Evolutionary conservation across 805 yeast species (phyloP).

Genomic region (Metschnikowia peoriensis): DNA sequence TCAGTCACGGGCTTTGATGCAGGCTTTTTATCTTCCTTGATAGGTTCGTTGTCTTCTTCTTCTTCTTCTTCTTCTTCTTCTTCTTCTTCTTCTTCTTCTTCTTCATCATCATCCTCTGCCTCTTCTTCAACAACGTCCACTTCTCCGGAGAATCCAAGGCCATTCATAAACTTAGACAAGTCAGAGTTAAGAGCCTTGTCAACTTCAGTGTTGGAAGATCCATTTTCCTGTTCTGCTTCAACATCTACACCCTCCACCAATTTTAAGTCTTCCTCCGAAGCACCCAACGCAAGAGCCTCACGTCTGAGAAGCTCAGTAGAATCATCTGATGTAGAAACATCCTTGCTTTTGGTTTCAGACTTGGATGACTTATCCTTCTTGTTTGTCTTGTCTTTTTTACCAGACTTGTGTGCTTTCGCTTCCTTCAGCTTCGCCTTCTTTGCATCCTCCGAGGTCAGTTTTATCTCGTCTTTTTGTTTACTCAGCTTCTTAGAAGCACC

Average conservation of each 20-base stretch:
- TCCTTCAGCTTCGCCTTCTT: conserved; percentile 1
- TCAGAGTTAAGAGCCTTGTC: conserved; percentile 51
- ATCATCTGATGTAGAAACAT: conserved; percentile 2
- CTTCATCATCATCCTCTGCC: conserved; percentile 32
- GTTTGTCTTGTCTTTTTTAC: not conserved
- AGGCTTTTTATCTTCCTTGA: conserved; percentile 26
- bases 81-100: conserved; percentile 29
- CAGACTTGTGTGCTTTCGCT: not conserved
- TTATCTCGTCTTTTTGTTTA: not conserved
- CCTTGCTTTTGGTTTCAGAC: conserved; percentile 7
- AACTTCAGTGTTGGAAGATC: conserved; percentile 38
- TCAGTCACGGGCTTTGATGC: conserved; percentile 22
- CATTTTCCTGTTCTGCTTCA: conserved; percentile 47
- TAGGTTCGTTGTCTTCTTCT: conserved; percentile 22
- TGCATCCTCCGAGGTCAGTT: not conserved
- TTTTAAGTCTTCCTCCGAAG: conserved; percentile 76
- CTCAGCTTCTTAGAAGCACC: not conserved
- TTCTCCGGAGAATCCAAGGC: conserved; percentile 56
- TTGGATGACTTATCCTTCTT: conserved; percentile 13
- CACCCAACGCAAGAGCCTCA: conserved; percentile 81
- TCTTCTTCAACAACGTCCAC: conserved; percentile 19
- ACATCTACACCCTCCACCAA: conserved; percentile 57
- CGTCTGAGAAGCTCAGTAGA: conserved; percentile 49
- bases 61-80: conserved; percentile 40
- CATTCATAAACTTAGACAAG: conserved; percentile 59